Base-by-base conservation (phyloP, 1,284 basidiomycete genomes). In the Leccinum fuscescens region DNA sequence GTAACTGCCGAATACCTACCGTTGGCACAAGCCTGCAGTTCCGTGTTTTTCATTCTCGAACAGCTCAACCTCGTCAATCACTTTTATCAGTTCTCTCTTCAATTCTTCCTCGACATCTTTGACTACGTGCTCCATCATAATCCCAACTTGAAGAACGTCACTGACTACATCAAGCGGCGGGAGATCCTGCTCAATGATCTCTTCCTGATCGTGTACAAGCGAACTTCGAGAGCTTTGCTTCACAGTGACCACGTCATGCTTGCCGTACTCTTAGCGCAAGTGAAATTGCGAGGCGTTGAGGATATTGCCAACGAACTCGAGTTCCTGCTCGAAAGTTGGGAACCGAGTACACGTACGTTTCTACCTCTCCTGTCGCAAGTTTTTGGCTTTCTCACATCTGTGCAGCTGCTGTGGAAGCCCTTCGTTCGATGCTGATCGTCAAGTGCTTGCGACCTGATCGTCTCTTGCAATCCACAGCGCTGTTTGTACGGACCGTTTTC, bases 41-140 rank as follows among this genome's bases (percentile, higher is more conserved):
- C 94, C 2, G 89, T 98, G 56, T 99, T 96, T 85, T 99, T 99
- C 78, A 91, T 97, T 58, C 82, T 99, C 64, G 96, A 98, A 72
- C 96, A 98, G 71, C 84, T 99, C 55, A 90, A 94, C 69, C 82
- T 92, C 56, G 86, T 98, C 78, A 94, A 97, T 71, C 96, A 98
- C 78, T 99, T 99, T 80, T 99, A 99, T 74, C 94, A 98, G 74
- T 99, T 99, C 82, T 98, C 96, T 1, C 84, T 99, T 56, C 89
- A 85, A 48, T 98, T 97, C 82, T 99, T 99, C 89, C 86, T 98
- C 63, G 95, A 98, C 73, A 96, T 99, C 68, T 99, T 99, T 77
- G 94, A 98, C 78, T 93, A 91, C 67, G 88, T 98, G 59, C 84
- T 99, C 7, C 89, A 91, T 64, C 89, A 92, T 68, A 98, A 98